Evolutionary conservation across 2,329 filamentous ascomycete species (phyloP), one percentile per base, ranked within the genome.

Genomic region (Penicillium sp.): DNA sequence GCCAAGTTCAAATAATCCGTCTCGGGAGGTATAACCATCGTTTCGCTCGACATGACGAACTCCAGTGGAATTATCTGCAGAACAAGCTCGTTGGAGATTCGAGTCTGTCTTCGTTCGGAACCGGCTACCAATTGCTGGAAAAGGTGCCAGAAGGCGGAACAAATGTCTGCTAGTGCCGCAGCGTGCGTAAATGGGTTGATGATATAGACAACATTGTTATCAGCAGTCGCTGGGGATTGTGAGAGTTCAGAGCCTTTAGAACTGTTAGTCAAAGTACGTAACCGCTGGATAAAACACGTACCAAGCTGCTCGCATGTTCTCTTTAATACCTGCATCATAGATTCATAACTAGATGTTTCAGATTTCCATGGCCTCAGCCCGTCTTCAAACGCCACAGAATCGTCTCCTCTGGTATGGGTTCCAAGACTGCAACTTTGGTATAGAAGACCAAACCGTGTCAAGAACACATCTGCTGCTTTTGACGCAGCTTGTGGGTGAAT

Each of bases 401-500:
- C 66, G 7, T 75, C 72, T 44, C 77, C 77, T 34, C 78, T 74
- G 27, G 67, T 59, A 67, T 86, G 82, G 21, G 62, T 75, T 8
- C 84, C 84, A 44, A 87, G 74, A 59, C 81, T 83, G 68, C 81
- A 84, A 59, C 77, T 78, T 54, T 83, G 80, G 65, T 86, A 87
- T 3, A 79, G 75, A 55, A 80, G 73, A 25, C 81, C 76, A 27
- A 86, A 70, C 34, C 82, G 80, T 43, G 78, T 73, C 15, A 87
- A 61, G 57, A 87, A 85, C 5, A 70, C 72, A 40, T 79, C 75
- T 36, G 82, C 74, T 34, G 78, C 76, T 19, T 79, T 75, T 54
- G 70, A 67, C 13, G 83, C 65, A 34, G 76, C 72, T 29, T 76
- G 74, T 2, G 84, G 84, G 61, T 82, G 81, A 10, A 87, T 73